Evolutionary conservation across 2,329 filamentous ascomycete species (phyloP).

Genomic region (Microthyrium microscopicum): DNA sequence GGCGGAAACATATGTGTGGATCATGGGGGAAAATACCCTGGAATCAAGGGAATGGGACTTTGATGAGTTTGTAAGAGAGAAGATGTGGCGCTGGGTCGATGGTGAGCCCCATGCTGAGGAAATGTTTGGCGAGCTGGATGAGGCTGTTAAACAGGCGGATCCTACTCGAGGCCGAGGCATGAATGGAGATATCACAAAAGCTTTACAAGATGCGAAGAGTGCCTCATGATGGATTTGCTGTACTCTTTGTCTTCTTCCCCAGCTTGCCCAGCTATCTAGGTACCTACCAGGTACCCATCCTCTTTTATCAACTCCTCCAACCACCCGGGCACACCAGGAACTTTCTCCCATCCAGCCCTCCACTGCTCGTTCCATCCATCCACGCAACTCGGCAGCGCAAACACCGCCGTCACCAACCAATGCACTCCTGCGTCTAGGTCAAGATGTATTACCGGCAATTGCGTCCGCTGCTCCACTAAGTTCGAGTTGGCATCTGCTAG

Average conservation of each 20-base stretch:
- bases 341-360: background rate
- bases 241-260: background rate
- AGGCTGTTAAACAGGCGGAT: conserved; percentile 14
- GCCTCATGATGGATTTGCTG: background rate
- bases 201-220: conserved; percentile 4
- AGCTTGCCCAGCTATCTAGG: background rate
- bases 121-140: conserved; percentile 21
- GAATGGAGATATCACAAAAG: conserved; percentile 21
- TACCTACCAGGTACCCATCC: background rate
- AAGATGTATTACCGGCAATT: background rate
- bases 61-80: conserved; percentile 62
- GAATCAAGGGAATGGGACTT: conserved; percentile 79
- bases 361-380: background rate
- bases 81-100: conserved; percentile 44
- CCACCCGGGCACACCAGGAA: background rate
- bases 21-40: conserved; percentile 30
- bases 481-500: too few relatives aligned
- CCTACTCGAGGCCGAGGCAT: conserved; percentile 28
- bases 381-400: background rate
- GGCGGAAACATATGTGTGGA: conserved; percentile 36
- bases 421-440: background rate
- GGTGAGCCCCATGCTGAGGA: conserved; percentile 23
- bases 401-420: too few relatives aligned
- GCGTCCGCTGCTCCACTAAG: background rate
- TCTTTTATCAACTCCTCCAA: background rate